Conservation (phyloP, 2,329 filamentous ascomycete genomes). For the Fusarium camptoceras region DNA sequence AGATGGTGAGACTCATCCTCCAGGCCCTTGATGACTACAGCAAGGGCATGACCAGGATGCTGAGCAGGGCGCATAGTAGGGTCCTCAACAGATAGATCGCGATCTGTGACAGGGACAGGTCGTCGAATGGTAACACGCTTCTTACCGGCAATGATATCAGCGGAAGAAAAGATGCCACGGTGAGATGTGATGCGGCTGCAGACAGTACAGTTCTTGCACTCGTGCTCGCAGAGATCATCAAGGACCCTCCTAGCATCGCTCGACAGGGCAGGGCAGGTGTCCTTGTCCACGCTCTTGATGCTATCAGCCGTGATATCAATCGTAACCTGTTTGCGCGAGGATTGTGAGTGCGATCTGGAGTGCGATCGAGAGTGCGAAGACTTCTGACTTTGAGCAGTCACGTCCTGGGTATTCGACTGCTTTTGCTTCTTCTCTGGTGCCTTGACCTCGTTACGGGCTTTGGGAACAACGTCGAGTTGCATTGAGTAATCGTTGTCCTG, state of each 20-base stretch:
- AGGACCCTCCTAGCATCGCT: constrained; percentile 64
- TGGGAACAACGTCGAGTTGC: constrained; percentile 48
- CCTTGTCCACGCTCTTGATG: constrained; percentile 44
- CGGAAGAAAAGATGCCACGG: constrained; percentile 52
- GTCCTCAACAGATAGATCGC: constrained; percentile 62
- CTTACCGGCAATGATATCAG: constrained; percentile 58
- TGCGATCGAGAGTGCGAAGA: constrained; percentile 44
- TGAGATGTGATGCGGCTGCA: constrained; percentile 66
- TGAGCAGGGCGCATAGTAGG: constrained; percentile 74
- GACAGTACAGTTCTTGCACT: constrained; percentile 67
- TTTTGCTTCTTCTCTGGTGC: constrained; percentile 37
- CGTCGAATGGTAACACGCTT: constrained; percentile 72
- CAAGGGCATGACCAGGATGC: constrained; percentile 77
- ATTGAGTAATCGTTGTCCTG: constrained; percentile 53
- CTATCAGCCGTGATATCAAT: constrained; percentile 42
- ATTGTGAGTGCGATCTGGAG: constrained; percentile 44
- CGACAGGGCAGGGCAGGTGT: constrained; percentile 61
- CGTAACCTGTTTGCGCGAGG: constrained; percentile 44
- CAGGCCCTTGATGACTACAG: constrained; percentile 84
- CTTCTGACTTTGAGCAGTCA: constrained; percentile 43
- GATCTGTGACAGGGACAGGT: constrained; percentile 75
- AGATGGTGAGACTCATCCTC: constrained; percentile 84
- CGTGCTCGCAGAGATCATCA: constrained; percentile 65
- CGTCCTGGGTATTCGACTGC: constrained; percentile 34
- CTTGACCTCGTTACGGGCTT: constrained; percentile 40